Conservation (phyloP, 352 stramenopile genomes). For the Phytophthora tubulina region DNA sequence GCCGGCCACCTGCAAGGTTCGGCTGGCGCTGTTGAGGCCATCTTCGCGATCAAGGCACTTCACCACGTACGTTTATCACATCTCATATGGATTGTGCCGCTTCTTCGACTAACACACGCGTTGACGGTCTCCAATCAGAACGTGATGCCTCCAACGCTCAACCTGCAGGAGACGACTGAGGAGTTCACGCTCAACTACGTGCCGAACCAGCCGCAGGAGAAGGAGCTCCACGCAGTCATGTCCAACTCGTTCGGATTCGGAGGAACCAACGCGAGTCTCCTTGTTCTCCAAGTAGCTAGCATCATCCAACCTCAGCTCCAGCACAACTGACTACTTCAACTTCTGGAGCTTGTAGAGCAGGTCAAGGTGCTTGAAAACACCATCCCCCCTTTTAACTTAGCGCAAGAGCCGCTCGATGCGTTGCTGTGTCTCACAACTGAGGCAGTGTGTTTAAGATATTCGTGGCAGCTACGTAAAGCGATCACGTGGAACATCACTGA, state of each 20-base stretch:
- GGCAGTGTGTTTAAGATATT: too few relatives aligned
- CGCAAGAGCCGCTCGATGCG: too few relatives aligned
- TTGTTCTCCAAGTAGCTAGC: constrained; percentile 63
- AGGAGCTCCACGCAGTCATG: constrained; percentile 77
- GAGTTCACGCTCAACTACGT: constrained; percentile 89
- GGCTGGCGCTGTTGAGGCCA: constrained; percentile 95
- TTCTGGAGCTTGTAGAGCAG: too few relatives aligned
- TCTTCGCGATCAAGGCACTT: constrained; percentile 93
- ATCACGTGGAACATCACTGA: too few relatives aligned
- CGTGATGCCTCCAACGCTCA: constrained; percentile 93
- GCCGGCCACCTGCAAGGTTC: constrained; percentile 95
- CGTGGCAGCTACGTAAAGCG: too few relatives aligned
- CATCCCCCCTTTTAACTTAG: too few relatives aligned
- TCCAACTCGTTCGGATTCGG: constrained; percentile 98
- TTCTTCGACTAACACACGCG: background rate
- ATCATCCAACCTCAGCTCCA: too few relatives aligned
- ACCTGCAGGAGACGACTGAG: constrained; percentile 83
- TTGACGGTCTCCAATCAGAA: constrained; percentile 43
- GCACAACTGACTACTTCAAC: too few relatives aligned
- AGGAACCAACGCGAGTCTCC: constrained; percentile 92
- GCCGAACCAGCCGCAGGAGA: constrained; percentile 59
- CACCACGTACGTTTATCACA: constrained; percentile 60
- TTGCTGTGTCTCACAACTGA: too few relatives aligned
- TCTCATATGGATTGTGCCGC: background rate
- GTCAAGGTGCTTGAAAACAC: too few relatives aligned